Conservation (phyloP, 192 early-diverging fungal species). For the Phycomyces blakesleeanus region DNA sequence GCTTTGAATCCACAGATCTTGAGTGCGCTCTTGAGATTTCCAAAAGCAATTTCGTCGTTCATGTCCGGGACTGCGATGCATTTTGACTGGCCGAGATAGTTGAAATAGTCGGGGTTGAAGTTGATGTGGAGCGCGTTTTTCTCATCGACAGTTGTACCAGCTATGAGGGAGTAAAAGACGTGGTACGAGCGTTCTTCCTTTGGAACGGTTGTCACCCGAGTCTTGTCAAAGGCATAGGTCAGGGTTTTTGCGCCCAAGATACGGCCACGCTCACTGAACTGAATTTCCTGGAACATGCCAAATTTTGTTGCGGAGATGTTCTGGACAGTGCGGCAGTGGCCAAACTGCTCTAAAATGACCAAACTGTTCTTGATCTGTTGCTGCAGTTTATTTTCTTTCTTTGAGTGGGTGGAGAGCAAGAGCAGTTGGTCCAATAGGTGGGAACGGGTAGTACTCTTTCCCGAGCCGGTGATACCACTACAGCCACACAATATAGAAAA, state of each 20-base stretch:
- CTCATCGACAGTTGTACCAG: conserved; percentile 62
- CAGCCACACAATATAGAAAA: no score
- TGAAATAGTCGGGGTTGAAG: conserved; percentile 46
- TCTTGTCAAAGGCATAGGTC: conserved; percentile 63
- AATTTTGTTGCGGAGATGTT: conserved; percentile 72
- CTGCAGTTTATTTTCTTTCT: conserved; percentile 72
- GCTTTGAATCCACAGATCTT: conserved; percentile 58
- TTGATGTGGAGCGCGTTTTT: conserved; percentile 57
- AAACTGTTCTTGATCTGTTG: conserved; percentile 66
- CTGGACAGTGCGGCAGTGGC: conserved; percentile 59
- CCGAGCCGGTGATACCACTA: conserved; percentile 84
- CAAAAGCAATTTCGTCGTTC: conserved; percentile 59
- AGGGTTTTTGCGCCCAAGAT: conserved; percentile 83
- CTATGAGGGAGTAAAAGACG: conserved; percentile 81
- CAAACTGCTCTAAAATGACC: conserved; percentile 78
- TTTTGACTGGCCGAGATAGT: conserved; percentile 38
- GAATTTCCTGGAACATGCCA: conserved; percentile 85
- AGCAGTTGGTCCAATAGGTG: conserved; percentile 73
- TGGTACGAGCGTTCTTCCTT: conserved; percentile 68
- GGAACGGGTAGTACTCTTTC: conserved; percentile 71
- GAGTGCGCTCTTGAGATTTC: conserved; percentile 61
- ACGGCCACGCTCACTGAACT: conserved; percentile 79
- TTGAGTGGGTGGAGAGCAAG: conserved; percentile 67
- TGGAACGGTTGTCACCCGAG: conserved; percentile 56
- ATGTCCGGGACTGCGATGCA: conserved; percentile 27